Base-by-base conservation (phyloP, 768 basidiomycete genomes). In the Termitomyces eurrhizus region DNA sequence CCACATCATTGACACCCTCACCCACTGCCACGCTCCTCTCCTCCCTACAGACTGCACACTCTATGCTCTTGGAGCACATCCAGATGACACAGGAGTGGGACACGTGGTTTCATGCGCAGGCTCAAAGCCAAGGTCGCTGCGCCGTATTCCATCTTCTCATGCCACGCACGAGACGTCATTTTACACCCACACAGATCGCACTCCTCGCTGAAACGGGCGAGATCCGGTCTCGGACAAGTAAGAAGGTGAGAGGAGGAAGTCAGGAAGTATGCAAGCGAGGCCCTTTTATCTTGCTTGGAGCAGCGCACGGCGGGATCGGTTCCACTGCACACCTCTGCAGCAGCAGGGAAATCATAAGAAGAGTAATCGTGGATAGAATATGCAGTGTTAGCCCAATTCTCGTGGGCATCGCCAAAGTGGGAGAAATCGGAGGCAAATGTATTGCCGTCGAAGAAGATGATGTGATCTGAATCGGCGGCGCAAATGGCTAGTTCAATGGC, bases 401-500 rank as follows among this genome's bases (percentile, higher is more conserved):
- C 77, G 68, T 85, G 80, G 4, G 78, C 77, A 61, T 89, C 83
- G 24, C 84, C 85, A 66, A 89, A 90, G 69, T 83, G 81, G 7
- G 86, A 86, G 71, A 91, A 90, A 69, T 90, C 89, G 3, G 84
- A 83, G 5, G 90, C 90, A 69, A 88, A 93, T 51, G 90, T 92
- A 77, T 92, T 93, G 24, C 88, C 88, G 71, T 92, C 92, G 71
- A 90, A 82, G 80, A 89, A 93, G 65, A 94, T 80, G 67, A 81
- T 78, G 68, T 93, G 92, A 54, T 86, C 73, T 2, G 80, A 73
- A 72, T 94, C 93, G 56, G 87, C 73, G 24, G 79, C 77, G 46
- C 89, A 86, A 69, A 95, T 92, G 29, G 87, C 88, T 46, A 46
- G 21, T 69, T 98, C 95, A 67, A 98, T 95, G 35, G 96, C 95